phyloP scores from a whole-genome alignment of 2,329 filamentous ascomycete species.

The Cladophialophora yegresii region DNA sequence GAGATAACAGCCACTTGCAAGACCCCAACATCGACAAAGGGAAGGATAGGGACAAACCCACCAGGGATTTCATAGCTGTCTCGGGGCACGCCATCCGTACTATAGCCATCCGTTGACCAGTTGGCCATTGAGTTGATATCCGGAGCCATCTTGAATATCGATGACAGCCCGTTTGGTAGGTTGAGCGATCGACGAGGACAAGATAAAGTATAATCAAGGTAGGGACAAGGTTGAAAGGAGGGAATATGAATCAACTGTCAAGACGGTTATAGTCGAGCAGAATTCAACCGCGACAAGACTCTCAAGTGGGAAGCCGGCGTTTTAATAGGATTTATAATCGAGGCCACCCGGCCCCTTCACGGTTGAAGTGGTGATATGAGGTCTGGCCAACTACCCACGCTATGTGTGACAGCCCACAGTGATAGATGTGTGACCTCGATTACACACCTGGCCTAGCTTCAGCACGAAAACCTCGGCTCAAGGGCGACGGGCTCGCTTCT shows the following conservation, averaged over 20 bases:
- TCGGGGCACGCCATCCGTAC: slow-evolving; percentile 50
- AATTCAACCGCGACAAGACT: not conserved
- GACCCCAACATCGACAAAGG: not conserved
- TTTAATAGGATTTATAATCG: not conserved
- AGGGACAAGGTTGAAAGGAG: not conserved
- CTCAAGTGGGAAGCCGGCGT: not conserved
- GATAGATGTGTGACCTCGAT: not conserved
- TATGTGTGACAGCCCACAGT: not conserved
- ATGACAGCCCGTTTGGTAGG: not conserved
- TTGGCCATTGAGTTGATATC: slow-evolving; percentile 35
- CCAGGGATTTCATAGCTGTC: slow-evolving; percentile 49
- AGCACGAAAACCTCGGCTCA: not conserved
- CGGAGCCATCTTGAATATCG: slow-evolving; percentile 30
- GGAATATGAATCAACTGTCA: not conserved
- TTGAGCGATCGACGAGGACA: not conserved
- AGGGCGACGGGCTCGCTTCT: not conserved
- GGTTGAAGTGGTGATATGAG: not conserved
- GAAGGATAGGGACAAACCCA: slow-evolving; percentile 7
- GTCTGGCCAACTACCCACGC: not conserved
- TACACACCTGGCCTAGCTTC: not conserved
- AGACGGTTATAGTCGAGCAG: not conserved
- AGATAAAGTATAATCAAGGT: not conserved
- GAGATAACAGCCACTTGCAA: not conserved
- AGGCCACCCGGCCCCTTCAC: not conserved
- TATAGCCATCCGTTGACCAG: slow-evolving; percentile 41